Conservation (phyloP, 768 basidiomycete genomes). For the Naganishia vaughanmartiniae region DNA sequence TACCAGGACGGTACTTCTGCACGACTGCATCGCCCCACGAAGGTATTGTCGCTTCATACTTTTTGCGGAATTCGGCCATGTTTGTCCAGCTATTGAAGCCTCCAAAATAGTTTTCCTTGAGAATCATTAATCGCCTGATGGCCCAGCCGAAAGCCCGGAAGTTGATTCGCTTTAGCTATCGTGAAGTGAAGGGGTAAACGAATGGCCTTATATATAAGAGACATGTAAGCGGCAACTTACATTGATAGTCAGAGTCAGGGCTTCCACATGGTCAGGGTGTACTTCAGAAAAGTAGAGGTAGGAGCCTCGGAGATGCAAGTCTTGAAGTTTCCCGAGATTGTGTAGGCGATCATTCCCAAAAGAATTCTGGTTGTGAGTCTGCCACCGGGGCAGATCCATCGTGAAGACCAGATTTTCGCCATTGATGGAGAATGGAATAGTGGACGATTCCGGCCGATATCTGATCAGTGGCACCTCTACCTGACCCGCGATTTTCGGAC, state of each 20-base stretch:
- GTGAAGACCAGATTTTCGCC: constrained; percentile 61
- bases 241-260: constrained; percentile 55
- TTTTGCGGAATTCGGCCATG: constrained; percentile 76
- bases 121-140: constrained; percentile 78
- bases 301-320: constrained; percentile 63
- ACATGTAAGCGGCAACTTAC: constrained; percentile 54
- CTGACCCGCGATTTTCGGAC: constrained; percentile 58
- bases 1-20: constrained; percentile 73
- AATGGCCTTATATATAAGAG: background rate
- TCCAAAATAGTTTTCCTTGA: constrained; percentile 92
- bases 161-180: constrained; percentile 59
- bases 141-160: constrained; percentile 83
- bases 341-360: constrained; percentile 64
- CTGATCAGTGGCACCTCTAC: constrained; percentile 66
- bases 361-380: constrained; percentile 70
- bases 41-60: constrained; percentile 58
- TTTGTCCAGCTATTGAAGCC: constrained; percentile 90
- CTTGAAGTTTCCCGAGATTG: constrained; percentile 63
- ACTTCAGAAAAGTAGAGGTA: constrained; percentile 72
- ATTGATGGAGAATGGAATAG: constrained; percentile 65
- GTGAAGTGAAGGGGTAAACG: constrained; percentile 22
- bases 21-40: constrained; percentile 77
- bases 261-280: constrained; percentile 70
- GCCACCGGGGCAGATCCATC: constrained; percentile 82
- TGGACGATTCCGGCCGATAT: constrained; percentile 69